Evolutionary conservation across 1,139 yeast genomes (phyloP), one percentile per base, ranked within the genome.

Genomic region (Taphrina flavorubra): DNA sequence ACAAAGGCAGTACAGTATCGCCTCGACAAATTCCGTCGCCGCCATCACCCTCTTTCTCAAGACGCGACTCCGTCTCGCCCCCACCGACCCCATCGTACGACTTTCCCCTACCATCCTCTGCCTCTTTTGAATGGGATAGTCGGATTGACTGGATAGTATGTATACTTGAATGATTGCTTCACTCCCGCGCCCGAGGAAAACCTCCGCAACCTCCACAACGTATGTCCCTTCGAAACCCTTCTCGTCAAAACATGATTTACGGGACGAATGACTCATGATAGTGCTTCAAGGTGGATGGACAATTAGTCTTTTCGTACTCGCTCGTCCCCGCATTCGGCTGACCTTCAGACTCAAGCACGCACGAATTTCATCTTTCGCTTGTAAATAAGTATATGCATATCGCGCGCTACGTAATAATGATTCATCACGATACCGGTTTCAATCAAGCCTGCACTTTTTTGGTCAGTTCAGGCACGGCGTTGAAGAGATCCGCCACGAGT

Each of bases 401-500:
- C 31, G 31, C 31, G 31, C 31, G 31, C 31, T 25, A 25, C 31
- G 31, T 37, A 13, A 53, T 11, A 53, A 53, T 34, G 25, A n/a
- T n/a, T n/a, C n/a, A n/a, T n/a, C n/a, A n/a, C n/a, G n/a, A 16
- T n/a, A 11, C 2, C 25, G 14, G 4, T 25, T 2, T 4, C 16
- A 36, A 39, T 18, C 25, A 58, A 6, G 51, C 51, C 49, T 61
- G 61, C 8, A 59, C 51, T 49, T 57, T 91, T 72, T 85, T 83
- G 61, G 96, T 89, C 74, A 94, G 82, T 79, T 92, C 96, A 18
- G 98, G 98, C 64, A 92, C 86, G 51, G 88, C 85, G 73, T 89
- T 90, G 74, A 87, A 90, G 74, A 92, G 81, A 75, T 94, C 99
- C 25, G 94, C 97, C 59, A 90, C 96, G 69, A 94, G 81, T 6